Conservation (phyloP, 2,329 filamentous ascomycete species). For the Fusarium abutilonis region DNA sequence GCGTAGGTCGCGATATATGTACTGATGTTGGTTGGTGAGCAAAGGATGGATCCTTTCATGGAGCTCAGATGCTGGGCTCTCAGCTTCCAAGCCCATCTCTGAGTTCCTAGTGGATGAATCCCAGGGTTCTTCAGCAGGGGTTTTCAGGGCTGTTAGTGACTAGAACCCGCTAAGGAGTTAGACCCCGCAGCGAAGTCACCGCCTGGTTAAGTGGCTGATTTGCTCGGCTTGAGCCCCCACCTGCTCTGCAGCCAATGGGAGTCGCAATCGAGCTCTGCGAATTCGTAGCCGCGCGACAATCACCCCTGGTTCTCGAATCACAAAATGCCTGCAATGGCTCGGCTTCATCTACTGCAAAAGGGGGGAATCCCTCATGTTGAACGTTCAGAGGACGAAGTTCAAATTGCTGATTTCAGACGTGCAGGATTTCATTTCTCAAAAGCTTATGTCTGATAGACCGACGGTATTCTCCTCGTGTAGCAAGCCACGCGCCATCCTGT, state of each 20-base stretch:
- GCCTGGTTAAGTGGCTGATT: constrained; percentile 42
- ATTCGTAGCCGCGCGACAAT: constrained; percentile 45
- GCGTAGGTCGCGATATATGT: constrained; percentile 43
- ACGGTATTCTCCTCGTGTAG: constrained; percentile 4
- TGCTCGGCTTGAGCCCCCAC: constrained; percentile 37
- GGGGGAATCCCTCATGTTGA: constrained; percentile 30
- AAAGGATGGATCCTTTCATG: constrained; percentile 20
- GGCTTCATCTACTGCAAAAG: constrained; percentile 23
- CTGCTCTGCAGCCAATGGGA: constrained; percentile 31
- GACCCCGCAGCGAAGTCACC: constrained; percentile 43
- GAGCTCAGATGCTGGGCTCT: constrained; percentile 20
- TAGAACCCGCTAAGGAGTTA: constrained; percentile 39
- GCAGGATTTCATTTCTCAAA: constrained; percentile 1
- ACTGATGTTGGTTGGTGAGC: constrained; percentile 40
- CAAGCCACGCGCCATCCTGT: constrained; percentile 22
- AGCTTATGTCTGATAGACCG: constrained; percentile 5
- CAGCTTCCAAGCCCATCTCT: constrained; percentile 27
- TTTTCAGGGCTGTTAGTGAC: constrained; percentile 38
- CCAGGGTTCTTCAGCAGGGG: constrained; percentile 26
- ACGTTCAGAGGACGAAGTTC: constrained; percentile 18
- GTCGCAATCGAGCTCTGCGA: constrained; percentile 11
- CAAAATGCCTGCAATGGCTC: constrained; percentile 25
- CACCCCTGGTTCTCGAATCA: constrained; percentile 19
- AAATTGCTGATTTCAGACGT: constrained; percentile 23
- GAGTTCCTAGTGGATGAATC: constrained; percentile 19